Base-by-base conservation (phyloP, 2,329 filamentous ascomycete species). In the Ascochyta koolunga region DNA sequence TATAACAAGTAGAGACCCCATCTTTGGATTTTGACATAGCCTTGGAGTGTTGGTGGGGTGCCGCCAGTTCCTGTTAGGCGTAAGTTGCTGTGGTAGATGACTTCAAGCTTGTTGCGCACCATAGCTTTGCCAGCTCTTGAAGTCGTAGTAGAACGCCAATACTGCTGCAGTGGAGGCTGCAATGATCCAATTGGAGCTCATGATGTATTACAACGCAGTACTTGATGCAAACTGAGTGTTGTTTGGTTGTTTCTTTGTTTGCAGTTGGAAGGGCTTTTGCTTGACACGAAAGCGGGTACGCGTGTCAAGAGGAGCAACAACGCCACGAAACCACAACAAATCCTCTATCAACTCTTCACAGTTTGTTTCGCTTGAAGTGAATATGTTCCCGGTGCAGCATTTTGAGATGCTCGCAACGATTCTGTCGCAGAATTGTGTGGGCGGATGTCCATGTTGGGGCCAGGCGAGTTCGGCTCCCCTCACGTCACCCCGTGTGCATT, bases 1-100 rank as follows among this genome's bases (percentile, higher is more conserved):
- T 61, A 70, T n/a, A 68, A 44, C 5, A 69, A 43, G 15, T 66
- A 71, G 11, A 71, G 45, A 8, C 68, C 68, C 66, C 67, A 70
- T 50, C 62, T 44, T 16, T 61, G 60, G 29, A 71, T 71, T 41
- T 68, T 70, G 32, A 65, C 36, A 37, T 72, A 72, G 32, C 68
- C 67, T 58, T 63, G 43, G 8, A 69, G 24, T 2, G 69, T 72
- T 37, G 69, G 64, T 13, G 69, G 67, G 21, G 69, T 72, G 10
- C 69, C 68, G 27, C 69, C 69, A 2, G 69, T 72, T 44, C 69
- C 69, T 72, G 41, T 8, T 4, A 16, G 29, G 10, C 29, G 32
- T 65, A 21, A 65, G 56, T 15, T 24, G 13, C 22, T n/a, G 27
- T 41, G 16, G 25, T 18, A 38, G 1, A 7, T 22, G 18, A 11